Conservation (phyloP, 495 filamentous ascomycete genomes). For the Hamigera avellanea region DNA sequence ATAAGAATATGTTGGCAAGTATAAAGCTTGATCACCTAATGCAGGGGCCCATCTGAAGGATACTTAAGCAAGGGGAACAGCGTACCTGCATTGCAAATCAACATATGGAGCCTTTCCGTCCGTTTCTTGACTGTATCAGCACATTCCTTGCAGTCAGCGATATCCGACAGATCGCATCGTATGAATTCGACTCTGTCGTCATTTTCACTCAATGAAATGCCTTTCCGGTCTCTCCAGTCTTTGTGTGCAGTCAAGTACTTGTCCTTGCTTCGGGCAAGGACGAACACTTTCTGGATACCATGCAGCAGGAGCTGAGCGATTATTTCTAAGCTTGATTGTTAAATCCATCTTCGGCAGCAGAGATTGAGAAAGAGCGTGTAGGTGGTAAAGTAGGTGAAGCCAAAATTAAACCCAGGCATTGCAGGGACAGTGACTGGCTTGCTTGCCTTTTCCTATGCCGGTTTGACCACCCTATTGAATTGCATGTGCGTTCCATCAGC, state of each 20-base stretch:
- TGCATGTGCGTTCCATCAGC: neutral
- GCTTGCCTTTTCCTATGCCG: constrained; percentile 24
- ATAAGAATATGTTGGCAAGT: too few species aligned
- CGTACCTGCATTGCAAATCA: constrained; percentile 30
- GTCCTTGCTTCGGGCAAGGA: constrained; percentile 18
- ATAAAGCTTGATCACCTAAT: too few species aligned
- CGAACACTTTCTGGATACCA: constrained; percentile 21
- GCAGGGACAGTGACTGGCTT: neutral
- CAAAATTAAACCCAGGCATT: too few species aligned
- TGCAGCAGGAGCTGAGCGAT: constrained; percentile 27
- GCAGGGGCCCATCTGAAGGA: too few species aligned
- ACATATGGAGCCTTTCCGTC: constrained; percentile 20
- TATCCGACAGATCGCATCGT: constrained; percentile 19
- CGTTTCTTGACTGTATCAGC: constrained; percentile 9
- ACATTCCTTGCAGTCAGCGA: constrained; percentile 14
- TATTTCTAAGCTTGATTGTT: constrained; percentile 14
- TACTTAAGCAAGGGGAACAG: neutral
- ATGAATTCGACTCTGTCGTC: constrained; percentile 18
- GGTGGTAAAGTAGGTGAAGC: too few species aligned
- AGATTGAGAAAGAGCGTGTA: too few species aligned
- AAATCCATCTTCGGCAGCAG: too few species aligned
- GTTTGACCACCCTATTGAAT: constrained; percentile 20
- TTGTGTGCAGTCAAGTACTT: constrained; percentile 13
- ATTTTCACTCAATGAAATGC: constrained; percentile 7
- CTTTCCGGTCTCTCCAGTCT: constrained; percentile 11